Evolutionary conservation across 2,329 filamentous ascomycete species (phyloP), one percentile per base, ranked within the genome.

Genomic region (Phaeosphaeria sp.): DNA sequence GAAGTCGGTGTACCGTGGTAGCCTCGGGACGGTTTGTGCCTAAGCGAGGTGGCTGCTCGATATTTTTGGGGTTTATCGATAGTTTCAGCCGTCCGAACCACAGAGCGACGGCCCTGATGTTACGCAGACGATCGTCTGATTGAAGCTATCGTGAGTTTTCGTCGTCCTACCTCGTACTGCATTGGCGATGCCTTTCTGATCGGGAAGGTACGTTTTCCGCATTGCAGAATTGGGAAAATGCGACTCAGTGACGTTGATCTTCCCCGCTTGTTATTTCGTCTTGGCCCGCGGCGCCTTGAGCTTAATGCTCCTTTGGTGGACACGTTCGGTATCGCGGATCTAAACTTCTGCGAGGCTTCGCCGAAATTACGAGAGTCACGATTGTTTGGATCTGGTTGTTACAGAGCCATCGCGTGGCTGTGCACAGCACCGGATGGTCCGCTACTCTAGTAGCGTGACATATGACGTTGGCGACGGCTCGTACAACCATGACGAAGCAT

Each of bases 211-310:
- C 36, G 36, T 40, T 13, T 40, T 40, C 13, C 13, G 36, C 17
- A 18, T 43, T 18, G n/a, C 3, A 43, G 17, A 18, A 20, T 11
- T 18, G 40, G n/a, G 20, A 50, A 40, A 22, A 11, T 6, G 49
- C 36, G 39, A 20, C 18, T 21, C 21, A 40, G 43, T 56, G 51
- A 53, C 54, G 54, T 57, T 45, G 47, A 43, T 54, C 43, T 24
- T 40, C 50, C 50, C 54, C 17, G 27, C 45, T 44, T 21, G 42
- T 56, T 46, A 24, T 46, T 22, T 46, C 42, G 42, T 44, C 18
- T 44, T 44, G 56, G 30, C 30, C 30, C 30, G 30, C 56, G 52
- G 51, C 50, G 50, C 53, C 47, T 56, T 59, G 55, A 59, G 22
- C 39, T 55, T 55, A 57, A 56, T 53, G 51, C 43, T 50, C 36